These are phyloP conservation scores for Diplodia mutila DNA, from an alignment of 2,329 filamentous ascomycete genomes.

Conservation along the genomic window DNA sequence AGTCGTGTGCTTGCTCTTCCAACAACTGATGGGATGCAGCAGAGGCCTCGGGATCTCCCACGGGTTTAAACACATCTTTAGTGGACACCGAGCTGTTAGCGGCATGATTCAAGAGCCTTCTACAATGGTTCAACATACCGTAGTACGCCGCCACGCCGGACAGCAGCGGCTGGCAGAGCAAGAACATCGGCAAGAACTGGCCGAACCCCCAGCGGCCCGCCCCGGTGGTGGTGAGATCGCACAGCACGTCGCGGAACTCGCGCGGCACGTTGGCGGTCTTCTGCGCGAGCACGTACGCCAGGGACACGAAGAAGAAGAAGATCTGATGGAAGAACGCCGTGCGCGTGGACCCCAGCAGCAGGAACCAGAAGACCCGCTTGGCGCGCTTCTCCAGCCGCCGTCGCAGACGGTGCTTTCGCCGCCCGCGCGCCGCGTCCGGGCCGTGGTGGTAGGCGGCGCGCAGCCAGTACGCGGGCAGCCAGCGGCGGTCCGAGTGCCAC, in stretches of 20 bases:
- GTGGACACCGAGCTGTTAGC: too few relatives aligned
- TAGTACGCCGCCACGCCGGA: not conserved
- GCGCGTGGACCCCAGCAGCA: not conserved
- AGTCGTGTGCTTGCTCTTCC: too few relatives aligned
- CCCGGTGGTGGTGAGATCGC: not conserved
- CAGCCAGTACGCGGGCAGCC: not conserved
- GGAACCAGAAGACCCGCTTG: not conserved
- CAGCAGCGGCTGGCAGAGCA: not conserved
- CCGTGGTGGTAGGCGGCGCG: not conserved
- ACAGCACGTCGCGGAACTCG: not conserved
- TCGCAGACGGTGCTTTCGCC: not conserved
- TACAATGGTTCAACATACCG: not conserved
- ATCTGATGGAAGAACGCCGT: not conserved
- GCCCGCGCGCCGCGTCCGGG: not conserved
- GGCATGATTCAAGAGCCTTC: too few relatives aligned
- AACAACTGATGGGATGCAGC: too few relatives aligned
- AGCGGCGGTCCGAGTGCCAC: not conserved
- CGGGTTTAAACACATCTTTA: too few relatives aligned
- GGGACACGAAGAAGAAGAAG: not conserved
- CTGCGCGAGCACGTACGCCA: not conserved
- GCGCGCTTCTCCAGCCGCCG: not conserved
- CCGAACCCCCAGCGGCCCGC: slow-evolving; percentile 3
- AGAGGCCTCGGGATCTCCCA: too few relatives aligned
- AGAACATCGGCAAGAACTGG: slow-evolving; percentile 2
- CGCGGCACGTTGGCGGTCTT: not conserved